Percentiles rank a stretch among this genome's conserved stretches.
Conservation (phyloP, 2,329 filamentous ascomycete species). For the Hypoxylon sp. region DNA sequence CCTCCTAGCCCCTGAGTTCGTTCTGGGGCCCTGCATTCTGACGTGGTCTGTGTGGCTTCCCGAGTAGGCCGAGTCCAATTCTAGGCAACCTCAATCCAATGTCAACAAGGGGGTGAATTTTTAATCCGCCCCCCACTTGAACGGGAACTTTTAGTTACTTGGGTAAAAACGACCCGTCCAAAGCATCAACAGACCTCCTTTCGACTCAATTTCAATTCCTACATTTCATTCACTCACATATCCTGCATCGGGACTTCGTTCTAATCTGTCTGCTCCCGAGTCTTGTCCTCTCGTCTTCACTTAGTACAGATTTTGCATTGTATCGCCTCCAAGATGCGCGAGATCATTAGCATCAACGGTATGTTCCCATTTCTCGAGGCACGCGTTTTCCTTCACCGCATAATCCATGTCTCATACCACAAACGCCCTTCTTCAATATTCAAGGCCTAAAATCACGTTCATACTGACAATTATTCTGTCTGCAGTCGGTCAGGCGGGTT, state of each 20-base stretch:
- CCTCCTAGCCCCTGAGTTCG: neutral
- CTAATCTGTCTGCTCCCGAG: constrained; percentile 46
- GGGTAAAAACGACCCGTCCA: constrained; percentile 47
- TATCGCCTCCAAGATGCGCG: constrained; percentile 83
- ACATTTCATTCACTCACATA: constrained; percentile 43
- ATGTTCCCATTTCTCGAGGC: constrained; percentile 60
- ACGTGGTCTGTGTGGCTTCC: constrained; percentile 41
- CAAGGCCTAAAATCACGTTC: constrained; percentile 29
- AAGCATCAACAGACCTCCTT: constrained; percentile 51
- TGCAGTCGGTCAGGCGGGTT: constrained; percentile 99
- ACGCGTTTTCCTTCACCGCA: constrained; percentile 64
- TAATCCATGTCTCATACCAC: constrained; percentile 50
- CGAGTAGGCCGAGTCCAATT: constrained; percentile 36
- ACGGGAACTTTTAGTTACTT: constrained; percentile 34
- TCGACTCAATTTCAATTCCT: constrained; percentile 45
- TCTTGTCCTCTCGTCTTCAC: constrained; percentile 49
- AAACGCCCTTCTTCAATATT: constrained; percentile 42
- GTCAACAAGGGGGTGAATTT: constrained; percentile 45
- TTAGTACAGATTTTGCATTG: constrained; percentile 54
- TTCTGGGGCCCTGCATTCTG: constrained; percentile 26
- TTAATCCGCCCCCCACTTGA: constrained; percentile 49
- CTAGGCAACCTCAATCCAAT: constrained; percentile 45
- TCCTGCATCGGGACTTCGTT: constrained; percentile 35
- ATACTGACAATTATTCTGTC: constrained; percentile 68
- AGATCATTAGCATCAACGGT: constrained; percentile 99